A percentile compares a stretch with the other conserved stretches of the same genome.
Conservation (phyloP, 139 green algal genomes). For the Pedinophyceae sp. region DNA sequence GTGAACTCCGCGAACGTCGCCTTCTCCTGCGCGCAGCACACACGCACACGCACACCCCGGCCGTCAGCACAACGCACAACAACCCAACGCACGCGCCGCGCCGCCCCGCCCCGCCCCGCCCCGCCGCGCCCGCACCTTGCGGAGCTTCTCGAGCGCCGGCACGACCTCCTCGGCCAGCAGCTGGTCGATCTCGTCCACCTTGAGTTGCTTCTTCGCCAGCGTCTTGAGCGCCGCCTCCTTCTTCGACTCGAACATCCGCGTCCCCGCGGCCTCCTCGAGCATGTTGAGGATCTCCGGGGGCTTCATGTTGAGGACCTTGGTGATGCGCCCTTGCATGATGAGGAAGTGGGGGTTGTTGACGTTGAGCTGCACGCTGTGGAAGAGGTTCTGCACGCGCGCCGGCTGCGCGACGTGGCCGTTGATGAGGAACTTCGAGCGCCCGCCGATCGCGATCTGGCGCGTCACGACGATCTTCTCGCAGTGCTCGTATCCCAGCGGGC, state of each 20-base stretch:
- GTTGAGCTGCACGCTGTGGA: conserved; percentile 98
- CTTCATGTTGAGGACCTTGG: conserved; percentile 99
- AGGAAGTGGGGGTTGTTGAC: conserved; percentile 99
- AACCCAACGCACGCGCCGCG: no score
- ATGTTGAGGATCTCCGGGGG: conserved; percentile 89
- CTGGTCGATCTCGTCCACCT: conserved; percentile 92
- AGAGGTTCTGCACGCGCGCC: conserved; percentile 83
- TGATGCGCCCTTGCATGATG: conserved; percentile 99
- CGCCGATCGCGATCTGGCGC: conserved; percentile 86
- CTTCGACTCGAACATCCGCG: conserved; percentile 98
- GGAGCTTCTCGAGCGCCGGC: conserved; percentile 68
- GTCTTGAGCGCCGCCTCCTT: conserved; percentile 77
- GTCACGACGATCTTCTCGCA: conserved; percentile 87
- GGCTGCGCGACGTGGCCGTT: conserved; percentile 85
- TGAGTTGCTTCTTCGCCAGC: conserved; percentile 89
- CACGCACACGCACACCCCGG: no score
- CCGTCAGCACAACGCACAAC: no score
- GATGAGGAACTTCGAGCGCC: conserved; percentile 95
- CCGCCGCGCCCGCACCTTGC: conserved; percentile 48
- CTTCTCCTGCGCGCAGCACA: no score
- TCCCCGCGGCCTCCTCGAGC: conserved; percentile 92
- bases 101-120: not conserved
- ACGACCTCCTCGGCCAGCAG: conserved; percentile 76
- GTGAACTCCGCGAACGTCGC: not conserved
- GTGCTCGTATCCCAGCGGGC: conserved; percentile 80